Base-by-base conservation (phyloP, 345 rosid genomes). In the Aurinia saxatilis region DNA sequence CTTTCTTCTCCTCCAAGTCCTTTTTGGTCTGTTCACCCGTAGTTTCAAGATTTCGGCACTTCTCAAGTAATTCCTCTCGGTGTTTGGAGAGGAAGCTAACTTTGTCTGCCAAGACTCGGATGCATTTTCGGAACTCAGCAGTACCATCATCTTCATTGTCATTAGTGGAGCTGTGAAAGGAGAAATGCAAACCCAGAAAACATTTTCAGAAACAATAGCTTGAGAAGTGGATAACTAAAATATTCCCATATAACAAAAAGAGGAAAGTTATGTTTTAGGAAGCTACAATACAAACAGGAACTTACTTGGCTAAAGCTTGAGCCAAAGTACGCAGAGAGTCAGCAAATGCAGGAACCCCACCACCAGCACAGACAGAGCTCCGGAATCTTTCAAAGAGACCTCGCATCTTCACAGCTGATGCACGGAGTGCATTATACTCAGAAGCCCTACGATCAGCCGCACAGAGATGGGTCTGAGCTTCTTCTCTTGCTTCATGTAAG, bases 401-500 rank as follows among this genome's bases (percentile, higher is more conserved):
- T 23, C 78, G 83, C 87, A 84, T 82, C 67, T 86, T 93, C 64
- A 90, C 89, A 66, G 95, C 84, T 62, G 97, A 87, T 60, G 96
- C 85, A 71, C 88, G 92, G 68, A 90, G 72, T 21, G 92, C 76
- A 57, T 30, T 78, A 66, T 90, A 95, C 73, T 95, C 91, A 3
- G 92, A 82, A 54, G 99, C 91, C 67, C 93, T 86, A 61, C 90
- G 59, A 48, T 88, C 95, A 70, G 98, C 96, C 8, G 93, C 93
- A 71, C 95, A 95, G 7, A 89, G 95, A 79, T 88, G 86, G 57
- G 96, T 90, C 66, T 95, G 98, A 31, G 95, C 98, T 79, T 90
- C 99, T 74, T 95, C 87, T 75, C 99, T 88, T 68, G 96, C 98
- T 74, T 95, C 98, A 75, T 95, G 98, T 79, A 95, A 81, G 74